Evolutionary conservation across 306 rosid species (phyloP), one percentile per base, ranked within the genome.

Genomic region (Dryas alaskensis): DNA sequence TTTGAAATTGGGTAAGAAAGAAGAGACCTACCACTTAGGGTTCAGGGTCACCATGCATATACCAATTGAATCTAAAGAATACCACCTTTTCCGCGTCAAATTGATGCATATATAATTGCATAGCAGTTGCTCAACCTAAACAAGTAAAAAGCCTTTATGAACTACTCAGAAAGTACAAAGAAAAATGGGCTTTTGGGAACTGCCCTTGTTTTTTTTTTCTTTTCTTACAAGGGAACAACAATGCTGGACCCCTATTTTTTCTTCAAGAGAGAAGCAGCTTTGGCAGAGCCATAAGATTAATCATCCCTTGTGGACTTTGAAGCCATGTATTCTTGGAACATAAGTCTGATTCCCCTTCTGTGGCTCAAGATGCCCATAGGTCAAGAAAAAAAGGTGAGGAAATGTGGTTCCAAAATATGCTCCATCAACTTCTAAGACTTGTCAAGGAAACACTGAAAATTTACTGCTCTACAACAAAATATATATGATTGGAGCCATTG

Each of bases 371-470:
- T 89, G 81, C 70, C 86, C 86, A 2, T 86, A 74, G 52, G 87
- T 81, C 86, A 89, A 79, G 69, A 82, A 81, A 74, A 89, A 86
- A 40, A 86, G 82, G 78, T 84, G 87, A 53, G 90, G 89, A 79
- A 86, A 89, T 31, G 91, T 86, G 60, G 89, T 78, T 72, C 93
- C 90, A 75, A 89, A 86, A 65, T 89, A 89, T 14, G 93, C 93
- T 74, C 93, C 93, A 69, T 89, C 93, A 39, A 81, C 82, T 52
- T 83, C 93, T 89, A 69, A 51, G 67, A 9, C 7, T 13, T 72
- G 79, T 83, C 55, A 70, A 80, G 84, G 82, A 72, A 76, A 76
- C 54, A 47, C 13, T 31, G 9, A n/a, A 74, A 16, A 40, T 31
- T 31, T 31, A 14, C 67, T 62, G 48, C 25, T 40, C 22, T 16